These are phyloP conservation scores for Closterium sp. DNA, from an alignment of 139 green algal genomes.

Conservation along the genomic window DNA sequence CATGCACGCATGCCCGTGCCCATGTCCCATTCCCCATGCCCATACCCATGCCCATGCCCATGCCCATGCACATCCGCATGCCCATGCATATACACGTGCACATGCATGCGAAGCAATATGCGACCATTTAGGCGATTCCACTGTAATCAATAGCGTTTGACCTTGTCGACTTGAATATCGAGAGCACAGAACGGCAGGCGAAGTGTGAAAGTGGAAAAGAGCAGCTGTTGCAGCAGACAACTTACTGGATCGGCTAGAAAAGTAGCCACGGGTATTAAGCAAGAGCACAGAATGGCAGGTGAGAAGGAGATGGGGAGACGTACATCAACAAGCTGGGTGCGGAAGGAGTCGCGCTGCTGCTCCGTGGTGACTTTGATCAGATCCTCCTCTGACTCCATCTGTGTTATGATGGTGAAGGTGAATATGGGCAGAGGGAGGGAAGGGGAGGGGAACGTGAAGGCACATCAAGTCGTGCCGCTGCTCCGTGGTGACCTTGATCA, in stretches of 20 bases:
- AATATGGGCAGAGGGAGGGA: no score
- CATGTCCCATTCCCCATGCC: no score
- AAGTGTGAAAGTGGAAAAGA: not conserved
- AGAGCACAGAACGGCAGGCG: not conserved
- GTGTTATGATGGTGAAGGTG: not conserved
- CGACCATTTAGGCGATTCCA: no score
- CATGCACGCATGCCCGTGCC: not conserved
- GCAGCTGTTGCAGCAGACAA: not conserved
- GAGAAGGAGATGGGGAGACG: not conserved
- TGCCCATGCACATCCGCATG: no score
- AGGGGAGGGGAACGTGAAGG: not conserved
- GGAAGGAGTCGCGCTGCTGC: constrained; percentile 31
- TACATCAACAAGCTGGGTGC: constrained; percentile 31
- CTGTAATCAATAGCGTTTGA: no score
- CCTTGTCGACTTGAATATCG: no score
- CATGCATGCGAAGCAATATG: no score
- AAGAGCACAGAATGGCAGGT: not conserved
- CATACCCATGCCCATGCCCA: not conserved
- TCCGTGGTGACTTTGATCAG: constrained; percentile 42
- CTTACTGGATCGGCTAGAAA: not conserved
- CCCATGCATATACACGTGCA: not conserved
- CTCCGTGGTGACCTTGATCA: constrained; percentile 38
- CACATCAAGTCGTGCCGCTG: not conserved
- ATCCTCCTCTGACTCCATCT: constrained; percentile 29
- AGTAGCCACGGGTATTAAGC: not conserved